These are phyloP conservation scores for Saccharomyces uvarum DNA, from an alignment of 1,139 yeast genomes.

Conservation along the genomic window DNA sequence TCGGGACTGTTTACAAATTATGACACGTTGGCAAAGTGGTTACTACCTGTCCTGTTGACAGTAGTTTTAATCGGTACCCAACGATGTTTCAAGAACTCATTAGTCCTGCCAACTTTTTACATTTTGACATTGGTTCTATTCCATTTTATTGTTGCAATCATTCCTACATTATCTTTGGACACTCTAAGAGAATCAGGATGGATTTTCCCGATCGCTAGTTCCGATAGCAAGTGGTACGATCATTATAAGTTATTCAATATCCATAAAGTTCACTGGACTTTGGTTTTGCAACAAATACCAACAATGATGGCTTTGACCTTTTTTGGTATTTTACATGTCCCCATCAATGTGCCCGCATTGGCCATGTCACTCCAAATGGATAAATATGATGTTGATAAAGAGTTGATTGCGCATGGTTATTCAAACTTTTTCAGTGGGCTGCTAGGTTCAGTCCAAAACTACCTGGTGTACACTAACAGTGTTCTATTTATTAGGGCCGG, in stretches of 20 bases:
- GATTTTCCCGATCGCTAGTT: constrained; percentile 56
- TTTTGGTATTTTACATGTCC: constrained; percentile 92
- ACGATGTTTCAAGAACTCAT: constrained; percentile 57
- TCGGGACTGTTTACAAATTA: constrained; percentile 39
- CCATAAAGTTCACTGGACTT: constrained; percentile 61
- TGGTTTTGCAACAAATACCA: constrained; percentile 65
- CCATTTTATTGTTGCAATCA: constrained; percentile 55
- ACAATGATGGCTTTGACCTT: constrained; percentile 93
- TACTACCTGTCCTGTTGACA: constrained; percentile 60
- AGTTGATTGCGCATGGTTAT: constrained; percentile 88
- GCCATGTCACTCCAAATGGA: constrained; percentile 87
- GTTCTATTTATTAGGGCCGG: constrained; percentile 89
- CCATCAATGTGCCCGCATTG: constrained; percentile 93
- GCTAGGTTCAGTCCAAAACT: constrained; percentile 84
- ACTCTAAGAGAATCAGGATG: constrained; percentile 68
- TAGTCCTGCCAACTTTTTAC: constrained; percentile 76
- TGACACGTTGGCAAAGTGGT: constrained; percentile 55
- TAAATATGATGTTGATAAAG: constrained; percentile 79
- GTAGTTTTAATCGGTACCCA: constrained; percentile 54
- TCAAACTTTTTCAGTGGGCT: constrained; percentile 84
- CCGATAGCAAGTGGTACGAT: constrained; percentile 78
- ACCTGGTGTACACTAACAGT: constrained; percentile 88
- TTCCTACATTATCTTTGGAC: constrained; percentile 59
- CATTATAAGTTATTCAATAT: constrained; percentile 72
- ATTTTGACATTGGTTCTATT: constrained; percentile 60